Evolutionary conservation across 2,329 filamentous ascomycete genomes (phyloP).

Genomic region (Xylaria digitata): DNA sequence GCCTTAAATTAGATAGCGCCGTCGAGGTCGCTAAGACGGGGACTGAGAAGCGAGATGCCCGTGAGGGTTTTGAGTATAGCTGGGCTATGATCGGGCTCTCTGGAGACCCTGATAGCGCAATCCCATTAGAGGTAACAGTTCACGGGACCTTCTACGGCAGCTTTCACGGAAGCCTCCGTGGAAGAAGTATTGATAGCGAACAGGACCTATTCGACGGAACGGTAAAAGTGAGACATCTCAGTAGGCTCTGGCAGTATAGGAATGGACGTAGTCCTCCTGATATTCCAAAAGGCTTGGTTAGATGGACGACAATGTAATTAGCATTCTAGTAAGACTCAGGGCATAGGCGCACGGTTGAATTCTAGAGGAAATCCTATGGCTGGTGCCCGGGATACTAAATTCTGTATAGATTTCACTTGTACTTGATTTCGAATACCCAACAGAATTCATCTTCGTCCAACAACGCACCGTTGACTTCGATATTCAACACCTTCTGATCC

Average conservation of each 20-base stretch:
- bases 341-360: neutral
- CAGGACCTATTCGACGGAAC: slow-evolving; percentile 49
- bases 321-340: neutral
- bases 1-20: slow-evolving; percentile 56
- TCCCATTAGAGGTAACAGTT: slow-evolving; percentile 51
- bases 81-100: slow-evolving; percentile 55
- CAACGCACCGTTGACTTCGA: slow-evolving; percentile 39
- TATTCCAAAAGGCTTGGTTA: slow-evolving; percentile 52
- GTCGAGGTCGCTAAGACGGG: slow-evolving; percentile 60
- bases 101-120: slow-evolving; percentile 35
- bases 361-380: neutral
- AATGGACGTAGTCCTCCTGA: slow-evolving; percentile 67
- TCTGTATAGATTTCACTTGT: slow-evolving; percentile 35
- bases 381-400: slow-evolving; percentile 14
- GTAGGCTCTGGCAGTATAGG: slow-evolving; percentile 71
- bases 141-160: slow-evolving; percentile 54
- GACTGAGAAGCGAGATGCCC: slow-evolving; percentile 56
- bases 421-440: slow-evolving; percentile 47
- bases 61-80: slow-evolving; percentile 61
- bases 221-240: slow-evolving; percentile 69
- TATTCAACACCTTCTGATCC: slow-evolving; percentile 32
- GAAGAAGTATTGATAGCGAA: slow-evolving; percentile 46
- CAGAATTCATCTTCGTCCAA: slow-evolving; percentile 44
- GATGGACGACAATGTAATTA: slow-evolving; percentile 45
- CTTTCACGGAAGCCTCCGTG: slow-evolving; percentile 50